phyloP scores from a whole-genome alignment of 169 alveolate genomes.

The Theileria sp. region DNA sequence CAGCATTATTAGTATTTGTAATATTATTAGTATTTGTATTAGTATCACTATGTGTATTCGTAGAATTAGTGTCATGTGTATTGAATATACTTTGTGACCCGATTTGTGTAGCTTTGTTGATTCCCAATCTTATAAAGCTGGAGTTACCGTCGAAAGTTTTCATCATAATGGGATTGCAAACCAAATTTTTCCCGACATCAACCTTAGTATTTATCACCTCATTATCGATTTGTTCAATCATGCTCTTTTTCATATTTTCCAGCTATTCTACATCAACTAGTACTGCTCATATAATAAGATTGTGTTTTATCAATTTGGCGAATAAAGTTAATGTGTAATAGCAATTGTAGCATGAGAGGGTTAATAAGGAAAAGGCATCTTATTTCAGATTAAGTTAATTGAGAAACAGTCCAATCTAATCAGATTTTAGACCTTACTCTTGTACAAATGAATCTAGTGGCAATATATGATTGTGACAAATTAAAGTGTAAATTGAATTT shows the following conservation, averaged over 20 bases:
- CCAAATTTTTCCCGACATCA: neutral
- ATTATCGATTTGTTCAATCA: neutral
- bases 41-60: neutral
- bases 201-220: neutral
- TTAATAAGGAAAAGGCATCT: neutral
- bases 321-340: neutral
- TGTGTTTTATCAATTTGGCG: neutral
- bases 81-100: neutral
- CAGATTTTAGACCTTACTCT: neutral
- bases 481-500: neutral
- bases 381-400: neutral
- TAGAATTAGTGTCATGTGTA: neutral
- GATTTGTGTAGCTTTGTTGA: neutral
- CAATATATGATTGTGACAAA: neutral
- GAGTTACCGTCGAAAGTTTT: neutral
- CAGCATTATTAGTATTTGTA: neutral
- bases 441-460: neutral
- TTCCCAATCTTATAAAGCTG: neutral
- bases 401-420: neutral
- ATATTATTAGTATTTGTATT: neutral
- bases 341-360: neutral
- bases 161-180: neutral
- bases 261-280: neutral
- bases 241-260: neutral
- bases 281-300: neutral